Percentiles rank a stretch among this genome's conserved stretches.
These are phyloP conservation scores for Nicotiana noctiflora DNA, from an alignment of 257 asterid genomes.

Conservation along the genomic window DNA sequence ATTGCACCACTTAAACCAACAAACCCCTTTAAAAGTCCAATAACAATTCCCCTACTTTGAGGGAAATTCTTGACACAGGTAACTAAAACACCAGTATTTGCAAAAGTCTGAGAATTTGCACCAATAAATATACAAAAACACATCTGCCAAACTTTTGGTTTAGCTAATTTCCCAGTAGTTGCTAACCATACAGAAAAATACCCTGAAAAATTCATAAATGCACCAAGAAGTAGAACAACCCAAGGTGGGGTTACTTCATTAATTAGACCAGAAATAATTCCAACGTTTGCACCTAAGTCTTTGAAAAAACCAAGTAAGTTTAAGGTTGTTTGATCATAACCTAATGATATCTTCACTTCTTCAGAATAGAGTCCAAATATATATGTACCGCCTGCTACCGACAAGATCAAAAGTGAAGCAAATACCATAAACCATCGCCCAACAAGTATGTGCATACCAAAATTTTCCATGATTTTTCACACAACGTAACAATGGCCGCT, in stretches of 20 bases:
- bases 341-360: conserved; percentile 40
- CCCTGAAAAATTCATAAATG: conserved; percentile 47
- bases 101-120: conserved; percentile 56
- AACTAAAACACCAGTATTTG: conserved; percentile 55
- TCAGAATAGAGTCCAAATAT: conserved; percentile 55
- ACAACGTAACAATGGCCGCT: neutral
- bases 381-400: conserved; percentile 62
- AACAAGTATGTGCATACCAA: conserved; percentile 25
- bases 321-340: conserved; percentile 60
- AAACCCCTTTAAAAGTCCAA: conserved; percentile 52
- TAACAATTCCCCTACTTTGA: conserved; percentile 46
- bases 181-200: conserved; percentile 64
- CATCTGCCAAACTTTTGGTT: conserved; percentile 57
- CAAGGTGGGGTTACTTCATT: conserved; percentile 55
- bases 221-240: conserved; percentile 48
- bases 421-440: conserved; percentile 63
- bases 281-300: conserved; percentile 59
- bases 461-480: conserved; percentile 10
- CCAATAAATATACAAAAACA: conserved; percentile 52
- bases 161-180: conserved; percentile 22
- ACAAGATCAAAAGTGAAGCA: conserved; percentile 46
- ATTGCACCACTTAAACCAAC: conserved; percentile 66
- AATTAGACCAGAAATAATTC: conserved; percentile 46
- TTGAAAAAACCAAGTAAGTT: conserved; percentile 54
- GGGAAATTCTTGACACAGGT: conserved; percentile 70